These are phyloP conservation scores for Cordyceps tenuipes DNA, from an alignment of 2,329 filamentous ascomycete species.

Conservation along the genomic window DNA sequence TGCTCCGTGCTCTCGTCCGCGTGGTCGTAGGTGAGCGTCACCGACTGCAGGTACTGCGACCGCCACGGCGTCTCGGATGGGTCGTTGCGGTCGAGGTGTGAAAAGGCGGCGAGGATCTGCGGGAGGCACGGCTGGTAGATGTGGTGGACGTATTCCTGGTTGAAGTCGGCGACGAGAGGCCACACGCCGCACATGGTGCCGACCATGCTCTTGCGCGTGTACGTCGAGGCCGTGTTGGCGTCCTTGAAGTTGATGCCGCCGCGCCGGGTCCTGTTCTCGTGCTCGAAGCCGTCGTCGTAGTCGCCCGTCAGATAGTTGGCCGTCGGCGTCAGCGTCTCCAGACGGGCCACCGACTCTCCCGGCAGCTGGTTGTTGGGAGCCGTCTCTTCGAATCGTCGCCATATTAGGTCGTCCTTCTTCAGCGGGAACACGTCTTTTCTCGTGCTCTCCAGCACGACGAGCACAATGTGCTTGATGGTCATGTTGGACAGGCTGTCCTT, in stretches of 20 bases:
- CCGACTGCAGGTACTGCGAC: constrained; percentile 25
- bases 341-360: constrained; percentile 20
- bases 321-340: constrained; percentile 23
- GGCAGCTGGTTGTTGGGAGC: constrained; percentile 25
- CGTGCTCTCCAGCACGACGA: constrained; percentile 36
- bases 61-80: constrained; percentile 23
- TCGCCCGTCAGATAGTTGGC: constrained; percentile 28
- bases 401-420: constrained; percentile 32
- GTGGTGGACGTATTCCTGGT: constrained; percentile 31
- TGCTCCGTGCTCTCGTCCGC: constrained; percentile 22
- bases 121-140: constrained; percentile 37
- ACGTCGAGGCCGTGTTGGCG: constrained; percentile 33
- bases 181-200: constrained; percentile 33
- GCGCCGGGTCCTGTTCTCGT: constrained; percentile 9
- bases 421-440: constrained; percentile 37
- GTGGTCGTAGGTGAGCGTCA: constrained; percentile 26
- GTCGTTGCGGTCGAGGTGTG: constrained; percentile 13
- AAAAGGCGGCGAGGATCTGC: constrained; percentile 23
- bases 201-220: constrained; percentile 35
- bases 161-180: constrained; percentile 34
- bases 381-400: constrained; percentile 25
- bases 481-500: constrained; percentile 20
- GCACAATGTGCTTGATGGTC: constrained; percentile 33
- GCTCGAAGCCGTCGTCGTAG: constrained; percentile 26
- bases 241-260: constrained; percentile 34